These are phyloP conservation scores for Cryptosporidium felis DNA, from an alignment of 169 alveolate genomes.

Conservation along the genomic window DNA sequence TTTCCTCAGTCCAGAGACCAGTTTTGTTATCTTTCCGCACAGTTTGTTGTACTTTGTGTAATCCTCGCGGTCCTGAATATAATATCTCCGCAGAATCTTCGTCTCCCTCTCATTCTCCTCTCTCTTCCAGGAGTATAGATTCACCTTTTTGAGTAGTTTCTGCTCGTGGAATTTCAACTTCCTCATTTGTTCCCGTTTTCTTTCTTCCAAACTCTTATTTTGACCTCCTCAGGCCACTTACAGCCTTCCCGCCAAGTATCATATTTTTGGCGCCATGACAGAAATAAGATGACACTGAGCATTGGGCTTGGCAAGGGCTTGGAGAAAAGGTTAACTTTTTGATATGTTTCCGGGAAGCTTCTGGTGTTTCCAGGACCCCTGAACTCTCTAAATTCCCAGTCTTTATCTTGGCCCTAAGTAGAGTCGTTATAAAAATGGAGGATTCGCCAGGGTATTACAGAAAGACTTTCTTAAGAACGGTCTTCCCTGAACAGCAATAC, in stretches of 20 bases:
- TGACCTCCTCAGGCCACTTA: not conserved
- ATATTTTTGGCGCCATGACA: not conserved
- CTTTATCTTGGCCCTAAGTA: too few species aligned
- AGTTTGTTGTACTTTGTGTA: constrained; percentile 94
- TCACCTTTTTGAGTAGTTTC: constrained; percentile 93
- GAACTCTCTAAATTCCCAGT: too few species aligned
- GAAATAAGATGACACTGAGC: not conserved
- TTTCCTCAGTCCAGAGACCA: constrained; percentile 89
- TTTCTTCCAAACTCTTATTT: not conserved
- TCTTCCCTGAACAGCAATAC: constrained; percentile 1
- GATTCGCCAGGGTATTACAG: not conserved
- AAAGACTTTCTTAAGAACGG: not conserved
- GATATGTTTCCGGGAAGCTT: too few species aligned
- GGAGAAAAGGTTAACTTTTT: too few species aligned
- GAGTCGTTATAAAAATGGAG: too few species aligned
- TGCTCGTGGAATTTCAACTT: constrained; percentile 97
- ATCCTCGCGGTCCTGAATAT: constrained; percentile 96
- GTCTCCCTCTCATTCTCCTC: constrained; percentile 91
- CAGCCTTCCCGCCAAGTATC: not conserved
- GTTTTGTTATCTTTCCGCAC: constrained; percentile 92
- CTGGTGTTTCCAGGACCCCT: too few species aligned
- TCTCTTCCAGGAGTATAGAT: constrained; percentile 95
- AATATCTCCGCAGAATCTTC: constrained; percentile 90
- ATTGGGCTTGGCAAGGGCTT: too few species aligned
- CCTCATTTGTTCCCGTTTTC: too few species aligned